These are phyloP conservation scores for Paxillus rubicundulus DNA, from an alignment of 768 basidiomycete species.

Conservation along the genomic window DNA sequence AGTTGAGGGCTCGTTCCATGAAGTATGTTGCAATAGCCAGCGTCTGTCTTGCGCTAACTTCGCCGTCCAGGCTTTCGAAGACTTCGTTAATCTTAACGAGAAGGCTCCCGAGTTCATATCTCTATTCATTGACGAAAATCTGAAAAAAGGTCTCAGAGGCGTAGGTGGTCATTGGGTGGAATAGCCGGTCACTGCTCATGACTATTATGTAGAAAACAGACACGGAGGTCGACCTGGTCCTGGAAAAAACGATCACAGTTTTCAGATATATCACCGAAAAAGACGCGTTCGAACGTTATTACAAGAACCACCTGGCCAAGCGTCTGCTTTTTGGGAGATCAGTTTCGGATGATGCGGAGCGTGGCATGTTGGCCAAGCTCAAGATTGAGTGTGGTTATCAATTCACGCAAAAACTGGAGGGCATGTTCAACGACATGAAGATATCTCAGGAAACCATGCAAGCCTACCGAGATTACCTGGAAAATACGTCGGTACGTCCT, in stretches of 20 bases:
- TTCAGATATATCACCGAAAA: constrained; percentile 95
- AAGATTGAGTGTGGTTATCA: constrained; percentile 95
- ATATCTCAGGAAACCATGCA: constrained; percentile 79
- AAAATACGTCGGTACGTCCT: constrained; percentile 55
- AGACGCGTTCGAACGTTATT: constrained; percentile 97
- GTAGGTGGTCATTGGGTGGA: constrained; percentile 45
- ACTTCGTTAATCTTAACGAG: constrained; percentile 85
- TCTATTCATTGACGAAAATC: constrained; percentile 93
- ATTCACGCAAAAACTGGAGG: constrained; percentile 97
- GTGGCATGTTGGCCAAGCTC: constrained; percentile 94
- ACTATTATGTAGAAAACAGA: constrained; percentile 77
- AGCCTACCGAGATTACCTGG: constrained; percentile 63
- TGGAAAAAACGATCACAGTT: constrained; percentile 95
- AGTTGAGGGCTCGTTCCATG: constrained; percentile 78
- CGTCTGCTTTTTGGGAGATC: constrained; percentile 84
- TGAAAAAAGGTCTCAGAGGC: constrained; percentile 92
- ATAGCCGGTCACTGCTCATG: not conserved
- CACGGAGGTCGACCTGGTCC: constrained; percentile 78
- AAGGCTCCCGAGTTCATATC: constrained; percentile 94
- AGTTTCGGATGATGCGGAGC: constrained; percentile 96
- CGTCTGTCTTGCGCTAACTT: constrained; percentile 2
- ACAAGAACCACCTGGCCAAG: constrained; percentile 93
- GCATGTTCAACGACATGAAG: constrained; percentile 98
- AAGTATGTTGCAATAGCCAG: constrained; percentile 48
- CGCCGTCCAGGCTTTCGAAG: constrained; percentile 74